phyloP scores from a whole-genome alignment of 2,329 filamentous ascomycete genomes.

The Capronia epimyces region DNA sequence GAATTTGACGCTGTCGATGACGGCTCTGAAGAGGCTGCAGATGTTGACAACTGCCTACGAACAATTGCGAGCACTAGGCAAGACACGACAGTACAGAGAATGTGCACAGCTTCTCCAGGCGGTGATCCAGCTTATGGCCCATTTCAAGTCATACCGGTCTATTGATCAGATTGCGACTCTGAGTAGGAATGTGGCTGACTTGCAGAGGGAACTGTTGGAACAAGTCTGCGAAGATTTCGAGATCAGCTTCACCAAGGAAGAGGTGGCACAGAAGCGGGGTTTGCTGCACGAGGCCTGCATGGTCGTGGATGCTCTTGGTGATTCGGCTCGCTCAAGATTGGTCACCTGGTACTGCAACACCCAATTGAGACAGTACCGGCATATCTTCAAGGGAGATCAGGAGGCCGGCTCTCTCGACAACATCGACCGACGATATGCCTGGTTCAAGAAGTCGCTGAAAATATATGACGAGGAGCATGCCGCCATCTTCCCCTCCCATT shows the following conservation, averaged over 20 bases:
- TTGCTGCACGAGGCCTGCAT: slow-evolving; percentile 80
- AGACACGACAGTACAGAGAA: slow-evolving; percentile 85
- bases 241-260: slow-evolving; percentile 82
- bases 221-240: slow-evolving; percentile 99
- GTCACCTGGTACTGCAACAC: slow-evolving; percentile 98
- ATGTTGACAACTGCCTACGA: slow-evolving; percentile 99
- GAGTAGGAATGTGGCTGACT: slow-evolving; percentile 84
- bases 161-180: slow-evolving; percentile 96
- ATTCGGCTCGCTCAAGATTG: slow-evolving; percentile 72
- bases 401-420: slow-evolving; percentile 96
- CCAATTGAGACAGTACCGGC: slow-evolving; percentile 87
- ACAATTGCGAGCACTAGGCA: slow-evolving; percentile 76
- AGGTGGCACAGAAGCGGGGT: slow-evolving; percentile 63
- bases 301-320: slow-evolving; percentile 91
- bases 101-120: slow-evolving; percentile 91
- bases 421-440: slow-evolving; percentile 87
- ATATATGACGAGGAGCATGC: slow-evolving; percentile 92
- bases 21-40: slow-evolving; percentile 89
- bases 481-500: slow-evolving; percentile 75
- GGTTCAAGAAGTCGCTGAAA: slow-evolving; percentile 94
- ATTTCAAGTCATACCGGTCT: slow-evolving; percentile 96
- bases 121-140: slow-evolving; percentile 93
- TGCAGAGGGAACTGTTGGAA: slow-evolving; percentile 87
- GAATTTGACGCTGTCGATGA: slow-evolving; percentile 96
- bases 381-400: slow-evolving; percentile 92